Conservation (phyloP, 139 green algal species). For the Pedinophyceae sp. region DNA sequence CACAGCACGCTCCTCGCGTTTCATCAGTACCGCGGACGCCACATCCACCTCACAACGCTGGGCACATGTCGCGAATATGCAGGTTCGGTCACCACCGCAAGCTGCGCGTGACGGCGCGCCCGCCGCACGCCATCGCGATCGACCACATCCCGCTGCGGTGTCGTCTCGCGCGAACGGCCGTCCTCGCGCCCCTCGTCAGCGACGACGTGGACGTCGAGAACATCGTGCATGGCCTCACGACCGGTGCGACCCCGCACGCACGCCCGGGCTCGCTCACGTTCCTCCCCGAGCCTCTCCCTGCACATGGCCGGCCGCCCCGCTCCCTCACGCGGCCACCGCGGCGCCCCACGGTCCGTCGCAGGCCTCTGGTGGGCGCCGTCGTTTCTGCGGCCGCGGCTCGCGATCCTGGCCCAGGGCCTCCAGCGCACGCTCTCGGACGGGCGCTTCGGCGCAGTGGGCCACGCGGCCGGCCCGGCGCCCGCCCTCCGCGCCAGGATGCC, state of each 20-base stretch:
- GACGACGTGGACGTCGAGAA: slow-evolving; percentile 42
- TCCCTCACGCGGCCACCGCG: too few species aligned
- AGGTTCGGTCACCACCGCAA: slow-evolving; percentile 40
- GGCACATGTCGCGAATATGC: too few species aligned
- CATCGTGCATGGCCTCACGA: slow-evolving; percentile 36
- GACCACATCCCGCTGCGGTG: slow-evolving; percentile 45
- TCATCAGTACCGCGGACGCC: too few species aligned
- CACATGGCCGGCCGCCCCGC: too few species aligned
- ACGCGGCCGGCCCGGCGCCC: background rate
- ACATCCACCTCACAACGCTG: too few species aligned
- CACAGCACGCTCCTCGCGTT: too few species aligned
- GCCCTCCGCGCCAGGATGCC: slow-evolving; percentile 21
- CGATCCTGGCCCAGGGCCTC: slow-evolving; percentile 47
- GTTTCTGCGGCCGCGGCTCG: slow-evolving; percentile 20
- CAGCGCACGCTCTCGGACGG: slow-evolving; percentile 25
- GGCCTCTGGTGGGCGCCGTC: too few species aligned
- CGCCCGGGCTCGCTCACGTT: too few species aligned
- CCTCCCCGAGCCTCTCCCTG: too few species aligned
- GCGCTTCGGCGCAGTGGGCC: background rate
- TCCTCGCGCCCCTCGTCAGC: slow-evolving; percentile 51
- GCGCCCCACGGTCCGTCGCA: too few species aligned
- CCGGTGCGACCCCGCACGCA: too few species aligned
- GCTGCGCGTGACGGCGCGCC: slow-evolving; percentile 43
- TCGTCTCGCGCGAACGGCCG: slow-evolving; percentile 30
- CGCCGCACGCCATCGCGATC: slow-evolving; percentile 40